A percentile compares a stretch with the other conserved stretches of the same genome.
Evolutionary conservation across 2,329 filamentous ascomycete genomes (phyloP).

Genomic region (Xylariaceae sp.): DNA sequence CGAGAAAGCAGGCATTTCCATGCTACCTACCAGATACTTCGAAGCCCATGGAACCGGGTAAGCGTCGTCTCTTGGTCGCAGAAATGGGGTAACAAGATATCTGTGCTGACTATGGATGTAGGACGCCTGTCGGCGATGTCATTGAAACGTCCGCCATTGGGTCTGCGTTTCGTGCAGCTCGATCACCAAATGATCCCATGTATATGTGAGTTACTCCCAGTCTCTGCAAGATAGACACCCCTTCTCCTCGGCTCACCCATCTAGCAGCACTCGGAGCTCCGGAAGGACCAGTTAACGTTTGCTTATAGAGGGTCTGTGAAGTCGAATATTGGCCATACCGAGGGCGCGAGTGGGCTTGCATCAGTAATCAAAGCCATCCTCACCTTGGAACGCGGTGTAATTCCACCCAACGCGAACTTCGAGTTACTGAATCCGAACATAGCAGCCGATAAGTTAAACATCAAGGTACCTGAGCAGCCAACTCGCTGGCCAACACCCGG

Average conservation of each 20-base stretch:
- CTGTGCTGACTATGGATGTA: neutral
- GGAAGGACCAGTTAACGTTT: too few relatives aligned
- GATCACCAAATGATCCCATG: constrained; percentile 17
- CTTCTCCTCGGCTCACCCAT: too few relatives aligned
- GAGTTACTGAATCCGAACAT: constrained; percentile 2
- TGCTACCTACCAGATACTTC: constrained; percentile 34
- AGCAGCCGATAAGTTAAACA: neutral
- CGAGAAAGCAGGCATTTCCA: constrained; percentile 43
- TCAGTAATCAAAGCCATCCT: constrained; percentile 2
- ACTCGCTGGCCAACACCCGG: neutral
- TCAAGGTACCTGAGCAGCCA: neutral
- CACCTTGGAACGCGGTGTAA: neutral
- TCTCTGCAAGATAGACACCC: too few relatives aligned
- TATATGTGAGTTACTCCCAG: constrained; percentile 23
- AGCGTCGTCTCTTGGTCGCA: constrained; percentile 35
- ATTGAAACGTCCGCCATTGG: constrained; percentile 39
- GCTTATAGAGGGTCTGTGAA: constrained; percentile 1
- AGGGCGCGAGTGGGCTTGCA: constrained; percentile 3
- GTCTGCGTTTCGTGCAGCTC: constrained; percentile 18
- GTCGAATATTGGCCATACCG: constrained; percentile 11
- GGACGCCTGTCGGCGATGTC: too few relatives aligned
- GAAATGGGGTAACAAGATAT: neutral
- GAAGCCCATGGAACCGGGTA: constrained; percentile 37
- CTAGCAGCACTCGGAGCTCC: too few relatives aligned
- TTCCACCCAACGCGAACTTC: neutral